Base-by-base conservation (phyloP, 1,139 yeast genomes). In the Pichia cactophila region DNA sequence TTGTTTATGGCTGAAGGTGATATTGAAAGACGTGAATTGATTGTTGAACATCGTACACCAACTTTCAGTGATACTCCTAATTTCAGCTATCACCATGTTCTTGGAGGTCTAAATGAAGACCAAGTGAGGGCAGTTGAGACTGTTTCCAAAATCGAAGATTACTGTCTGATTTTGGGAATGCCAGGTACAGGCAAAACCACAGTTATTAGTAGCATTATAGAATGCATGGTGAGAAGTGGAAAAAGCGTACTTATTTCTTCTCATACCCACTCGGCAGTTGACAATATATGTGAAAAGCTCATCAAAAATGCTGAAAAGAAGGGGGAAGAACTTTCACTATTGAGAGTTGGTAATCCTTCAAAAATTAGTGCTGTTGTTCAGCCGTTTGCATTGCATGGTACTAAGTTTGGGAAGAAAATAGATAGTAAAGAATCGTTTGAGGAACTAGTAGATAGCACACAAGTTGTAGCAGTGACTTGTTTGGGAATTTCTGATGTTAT, bases 151-250 rank as follows among this genome's bases (percentile, higher is more conserved):
- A 76, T 95, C 0, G 67, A 82, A 46, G 96, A 90, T 62, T 92
- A 86, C 62, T 73, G 92, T 2, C 71, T 92, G 56, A 78, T 92
- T 35, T 69, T 90, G 50, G 99, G 99, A 1, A 92, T 94, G 98
- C 98, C 98, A 0, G 99, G 99, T 2, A 92, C 98, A 0, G 99
- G 99, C 16, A 92, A 94, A 62, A 92, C 98, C 0, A 90, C 97
- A 0, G 85, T 90, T 0, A 87, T 92, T 52, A 87, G 95, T 0
- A 82, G 83, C 44, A 64, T 92, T 16, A 83, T 90, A 43, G 72
- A 75, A 51, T 68, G 75, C 39, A 66, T 92, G 36, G 85, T 83
- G 0, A 65, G 66, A 1, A 74, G 74, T 37, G 81, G 80, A 1
- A 85, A 86, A 59, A 72, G 86, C 0, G 84, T 92, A 0, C 69